These are phyloP conservation scores for Lasiosphaeria ovina DNA, from an alignment of 495 filamentous ascomycete species.

Conservation along the genomic window DNA sequence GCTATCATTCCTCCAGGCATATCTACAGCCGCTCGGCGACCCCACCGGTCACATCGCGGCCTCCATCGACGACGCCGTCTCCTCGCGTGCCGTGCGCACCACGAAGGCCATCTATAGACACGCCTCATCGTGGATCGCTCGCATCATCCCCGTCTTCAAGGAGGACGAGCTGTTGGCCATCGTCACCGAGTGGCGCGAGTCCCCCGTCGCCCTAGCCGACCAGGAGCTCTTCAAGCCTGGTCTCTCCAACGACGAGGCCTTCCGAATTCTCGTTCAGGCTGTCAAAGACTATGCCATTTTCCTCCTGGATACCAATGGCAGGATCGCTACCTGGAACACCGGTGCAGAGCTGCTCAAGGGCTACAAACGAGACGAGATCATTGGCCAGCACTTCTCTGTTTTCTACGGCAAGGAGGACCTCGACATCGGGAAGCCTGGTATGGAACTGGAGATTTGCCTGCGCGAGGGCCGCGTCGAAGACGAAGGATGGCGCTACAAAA, in stretches of 20 bases:
- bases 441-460: slow-evolving; percentile 56
- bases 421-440: slow-evolving; percentile 50
- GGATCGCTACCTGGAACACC: slow-evolving; percentile 61
- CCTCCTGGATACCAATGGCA: slow-evolving; percentile 58
- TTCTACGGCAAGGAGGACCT: slow-evolving; percentile 61
- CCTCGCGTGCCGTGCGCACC: slow-evolving; percentile 33
- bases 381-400: slow-evolving; percentile 61
- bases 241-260: slow-evolving; percentile 51
- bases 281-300: slow-evolving; percentile 70
- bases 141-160: slow-evolving; percentile 52
- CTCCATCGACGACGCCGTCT: slow-evolving; percentile 46
- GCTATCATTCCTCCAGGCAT: slow-evolving; percentile 37
- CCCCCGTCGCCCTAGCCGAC: slow-evolving; percentile 25
- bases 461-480: slow-evolving; percentile 61
- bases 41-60: slow-evolving; percentile 38
- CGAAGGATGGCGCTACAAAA: slow-evolving; percentile 64
- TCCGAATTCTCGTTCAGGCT: slow-evolving; percentile 60
- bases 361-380: slow-evolving; percentile 54
- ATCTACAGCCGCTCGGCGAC: slow-evolving; percentile 32
- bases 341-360: slow-evolving; percentile 61
- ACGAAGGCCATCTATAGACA: slow-evolving; percentile 20
- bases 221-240: slow-evolving; percentile 45
- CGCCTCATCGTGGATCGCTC: slow-evolving; percentile 37
- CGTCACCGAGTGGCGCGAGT: slow-evolving; percentile 46
- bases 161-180: slow-evolving; percentile 48